phyloP scores from a whole-genome alignment of 2,329 filamentous ascomycete species.

The Fusarium mangiferae region DNA sequence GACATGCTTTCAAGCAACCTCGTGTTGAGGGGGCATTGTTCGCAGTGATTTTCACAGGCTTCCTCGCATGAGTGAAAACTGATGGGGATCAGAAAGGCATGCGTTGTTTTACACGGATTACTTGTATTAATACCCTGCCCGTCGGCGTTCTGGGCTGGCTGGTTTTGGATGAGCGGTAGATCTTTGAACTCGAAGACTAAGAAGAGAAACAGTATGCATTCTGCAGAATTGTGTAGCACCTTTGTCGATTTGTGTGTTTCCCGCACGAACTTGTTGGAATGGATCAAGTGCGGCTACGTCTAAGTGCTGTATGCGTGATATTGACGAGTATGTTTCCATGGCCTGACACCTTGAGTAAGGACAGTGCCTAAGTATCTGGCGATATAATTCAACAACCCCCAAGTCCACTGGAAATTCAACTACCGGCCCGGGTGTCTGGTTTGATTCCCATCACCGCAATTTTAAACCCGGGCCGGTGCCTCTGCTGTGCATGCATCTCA shows the following conservation, averaged over 20 bases:
- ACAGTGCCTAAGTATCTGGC: neutral
- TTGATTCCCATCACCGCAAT: neutral
- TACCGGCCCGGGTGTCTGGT: conserved; percentile 34
- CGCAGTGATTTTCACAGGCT: conserved; percentile 3
- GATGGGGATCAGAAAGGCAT: conserved; percentile 16
- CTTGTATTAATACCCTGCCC: conserved; percentile 44
- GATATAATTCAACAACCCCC: neutral
- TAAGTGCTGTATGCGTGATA: neutral
- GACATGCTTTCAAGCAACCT: neutral
- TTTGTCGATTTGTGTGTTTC: conserved; percentile 9
- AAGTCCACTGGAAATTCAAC: neutral
- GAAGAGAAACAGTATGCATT: neutral
- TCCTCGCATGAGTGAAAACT: conserved; percentile 28
- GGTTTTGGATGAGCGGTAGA: conserved; percentile 27
- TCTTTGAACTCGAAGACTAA: conserved; percentile 4
- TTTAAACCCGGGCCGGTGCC: conserved; percentile 37
- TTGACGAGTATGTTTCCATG: conserved; percentile 6
- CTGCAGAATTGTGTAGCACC: neutral
- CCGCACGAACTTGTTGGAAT: conserved; percentile 2
- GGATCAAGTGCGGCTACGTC: neutral
- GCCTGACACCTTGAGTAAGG: neutral
- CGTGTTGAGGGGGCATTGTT: conserved; percentile 6
- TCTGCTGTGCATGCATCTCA: neutral
- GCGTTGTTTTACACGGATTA: conserved; percentile 28
- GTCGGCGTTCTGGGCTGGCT: conserved; percentile 34